Base-by-base conservation (phyloP, 495 filamentous ascomycete genomes). In the Diplogelasinospora grovesii region DNA sequence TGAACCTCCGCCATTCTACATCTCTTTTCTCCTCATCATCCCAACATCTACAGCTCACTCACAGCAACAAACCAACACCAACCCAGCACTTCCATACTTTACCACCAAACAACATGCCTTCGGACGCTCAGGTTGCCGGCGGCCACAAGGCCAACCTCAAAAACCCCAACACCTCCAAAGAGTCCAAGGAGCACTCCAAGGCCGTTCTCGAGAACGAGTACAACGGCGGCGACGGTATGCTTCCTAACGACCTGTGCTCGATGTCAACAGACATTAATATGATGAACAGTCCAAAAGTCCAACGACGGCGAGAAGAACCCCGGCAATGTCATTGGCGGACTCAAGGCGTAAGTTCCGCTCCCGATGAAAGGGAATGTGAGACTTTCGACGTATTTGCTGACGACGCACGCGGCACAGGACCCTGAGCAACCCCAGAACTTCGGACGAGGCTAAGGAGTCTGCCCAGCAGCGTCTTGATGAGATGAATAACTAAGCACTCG, bases 121-220 rank as follows among this genome's bases (percentile, higher is more conserved):
- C 54, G 35, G 57, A 60, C 21, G 50, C 56, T 49, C 59, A 64
- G 29, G 41, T 71, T 30, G 57, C 66, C 35, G 64, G 66, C 39
- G 67, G 66, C 44, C 66, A 70, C 60, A 71, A 70, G 61, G 69
- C 65, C 35, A 73, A 63, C 49, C 38, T 71, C 37, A 63, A 64
- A 45, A 73, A 70, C 57, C 64, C 69, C 31, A 70, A 63, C 59
- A 58, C 48, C 38, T 59, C 52, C 13, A 22, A 58, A 13, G 51
- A 52, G 40, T 48, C 61, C 23, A 64, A 61, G 54, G 41, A 66
- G 44, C 58, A 65, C 44, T 68, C 62, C 8, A 54, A 56, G 36
- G 45, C 59, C 14, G 54, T 70, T 13, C 57, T 71, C 32, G 56
- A 71, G 1, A 49, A 64, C n/a, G 61, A 66, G 45, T 65, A 62